Evolutionary conservation across 2,329 filamentous ascomycete species (phyloP), one percentile per base, ranked within the genome.

Genomic region (Akanthomyces uredinophilus): DNA sequence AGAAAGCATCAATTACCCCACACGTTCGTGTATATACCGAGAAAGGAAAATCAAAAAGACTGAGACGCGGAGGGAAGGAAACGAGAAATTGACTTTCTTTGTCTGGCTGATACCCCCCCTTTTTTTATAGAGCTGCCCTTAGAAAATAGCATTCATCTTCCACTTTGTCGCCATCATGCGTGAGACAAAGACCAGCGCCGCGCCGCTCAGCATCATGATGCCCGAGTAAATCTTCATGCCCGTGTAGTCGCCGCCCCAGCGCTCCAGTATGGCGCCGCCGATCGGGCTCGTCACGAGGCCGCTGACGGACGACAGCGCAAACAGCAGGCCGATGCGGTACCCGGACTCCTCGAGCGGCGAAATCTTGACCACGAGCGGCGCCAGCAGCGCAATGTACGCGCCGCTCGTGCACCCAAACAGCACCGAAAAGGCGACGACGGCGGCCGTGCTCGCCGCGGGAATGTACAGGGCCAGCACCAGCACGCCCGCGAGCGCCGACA

Each of bases 251-350:
- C 67, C 57, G 13, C 32, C 14, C 5, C 65, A 57, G 4, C 39
- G 52, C 11, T 66, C 62, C 10, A 70, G 43, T 56, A 71, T 70
- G 10, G 76, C 78, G 3, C 82, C 82, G 1, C 76, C 81, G 65
- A 85, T 82, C 0, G 83, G 83, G 56, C 75, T 80, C 3, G 82
- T 78, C 4, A 80, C 78, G 44, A 87, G 70, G 6, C 80, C 83
- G 0, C 79, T 81, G 35, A 87, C 70, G 11, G 79, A 77, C 39
- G 81, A 74, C 29, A 82, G 70, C 11, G 79, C 78, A 69, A 85
- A 86, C n/a, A 66, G 62, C 10, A 70, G 65, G 4, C 70, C 70
- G 41, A 65, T 68, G 16, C 85, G 77, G 18, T 82, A 77, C 0
- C 85, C 85, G 5, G 87, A 79, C 56, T 65, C 64, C 2, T 76